phyloP scores from a whole-genome alignment of 768 basidiomycete species.

The Suillus subalutaceus region DNA sequence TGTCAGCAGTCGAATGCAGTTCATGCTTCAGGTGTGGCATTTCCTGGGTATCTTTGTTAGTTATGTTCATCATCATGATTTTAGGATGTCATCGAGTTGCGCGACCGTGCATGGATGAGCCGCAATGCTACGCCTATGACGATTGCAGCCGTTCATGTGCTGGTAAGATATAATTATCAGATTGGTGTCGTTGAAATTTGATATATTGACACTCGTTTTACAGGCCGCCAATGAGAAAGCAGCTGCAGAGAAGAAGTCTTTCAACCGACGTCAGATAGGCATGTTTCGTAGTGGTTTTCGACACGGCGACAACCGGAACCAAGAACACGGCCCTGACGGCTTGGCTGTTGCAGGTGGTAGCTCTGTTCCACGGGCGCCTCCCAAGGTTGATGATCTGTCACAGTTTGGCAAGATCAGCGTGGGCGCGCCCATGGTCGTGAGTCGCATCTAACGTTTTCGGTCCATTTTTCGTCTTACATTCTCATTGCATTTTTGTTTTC shows the following conservation, averaged over 20 bases:
- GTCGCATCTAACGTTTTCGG: conserved; percentile 18
- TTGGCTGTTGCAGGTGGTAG: conserved; percentile 60
- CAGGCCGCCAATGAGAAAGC: conserved; percentile 86
- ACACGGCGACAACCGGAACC: too few relatives aligned
- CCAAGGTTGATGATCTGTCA: conserved; percentile 85
- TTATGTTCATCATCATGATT: not conserved
- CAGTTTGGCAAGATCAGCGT: conserved; percentile 70
- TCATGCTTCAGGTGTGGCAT: conserved; percentile 86
- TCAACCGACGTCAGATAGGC: conserved; percentile 56
- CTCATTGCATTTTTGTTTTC: conserved; percentile 14
- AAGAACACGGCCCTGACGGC: conserved; percentile 56
- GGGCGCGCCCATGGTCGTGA: conserved; percentile 63
- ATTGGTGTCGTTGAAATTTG: conserved; percentile 1
- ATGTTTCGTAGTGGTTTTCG: conserved; percentile 74
- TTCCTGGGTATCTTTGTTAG: conserved; percentile 5
- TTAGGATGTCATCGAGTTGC: conserved; percentile 90
- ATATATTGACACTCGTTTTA: conserved; percentile 11
- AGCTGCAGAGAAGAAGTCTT: conserved; percentile 53
- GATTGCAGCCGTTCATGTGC: conserved; percentile 86
- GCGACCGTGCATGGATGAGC: conserved; percentile 78
- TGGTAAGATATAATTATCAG: conserved; percentile 47
- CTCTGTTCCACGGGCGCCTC: conserved; percentile 51
- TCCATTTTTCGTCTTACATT: not conserved
- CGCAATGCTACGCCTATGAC: conserved; percentile 85
- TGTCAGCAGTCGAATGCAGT: conserved; percentile 86